phyloP scores from a whole-genome alignment of 768 basidiomycete species.

The Leccinum longicurvipes region DNA sequence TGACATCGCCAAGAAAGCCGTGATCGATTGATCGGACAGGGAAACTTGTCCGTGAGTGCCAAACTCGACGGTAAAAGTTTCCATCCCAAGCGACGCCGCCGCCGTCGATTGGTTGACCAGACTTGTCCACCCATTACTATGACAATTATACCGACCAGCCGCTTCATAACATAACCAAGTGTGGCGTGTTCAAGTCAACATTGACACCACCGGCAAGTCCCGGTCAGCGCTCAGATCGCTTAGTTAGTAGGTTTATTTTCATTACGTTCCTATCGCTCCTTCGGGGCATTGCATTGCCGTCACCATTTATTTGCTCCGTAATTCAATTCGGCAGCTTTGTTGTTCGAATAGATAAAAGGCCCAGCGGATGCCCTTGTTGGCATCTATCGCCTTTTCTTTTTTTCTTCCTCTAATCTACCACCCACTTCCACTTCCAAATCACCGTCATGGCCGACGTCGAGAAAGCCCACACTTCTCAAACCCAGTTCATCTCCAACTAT shows the following conservation, averaged over 20 bases:
- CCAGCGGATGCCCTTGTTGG: neutral
- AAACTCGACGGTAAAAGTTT: neutral
- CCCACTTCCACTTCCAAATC: neutral
- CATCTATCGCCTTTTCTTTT: neutral
- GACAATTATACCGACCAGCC: neutral
- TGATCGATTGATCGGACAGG: neutral
- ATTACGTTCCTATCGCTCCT: slow-evolving; percentile 7
- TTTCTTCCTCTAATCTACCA: neutral
- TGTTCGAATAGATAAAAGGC: slow-evolving; percentile 17
- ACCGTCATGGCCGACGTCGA: slow-evolving; percentile 36
- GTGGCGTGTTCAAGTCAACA: neutral
- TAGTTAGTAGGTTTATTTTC: neutral
- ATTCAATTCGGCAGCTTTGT: slow-evolving; percentile 15
- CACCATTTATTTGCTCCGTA: slow-evolving; percentile 19
- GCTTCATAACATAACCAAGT: neutral
- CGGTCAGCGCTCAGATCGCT: neutral
- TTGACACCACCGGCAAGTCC: neutral
- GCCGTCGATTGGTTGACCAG: neutral
- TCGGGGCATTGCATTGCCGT: slow-evolving; percentile 10
- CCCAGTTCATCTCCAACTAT: slow-evolving; percentile 18
- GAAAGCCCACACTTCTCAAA: slow-evolving; percentile 26
- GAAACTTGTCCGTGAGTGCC: neutral
- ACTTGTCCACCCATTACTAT: neutral
- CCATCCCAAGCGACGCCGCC: neutral
- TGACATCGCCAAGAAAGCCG: neutral